Base-by-base conservation (phyloP, 139 green algal species). In the Parachlorella kessleri region DNA sequence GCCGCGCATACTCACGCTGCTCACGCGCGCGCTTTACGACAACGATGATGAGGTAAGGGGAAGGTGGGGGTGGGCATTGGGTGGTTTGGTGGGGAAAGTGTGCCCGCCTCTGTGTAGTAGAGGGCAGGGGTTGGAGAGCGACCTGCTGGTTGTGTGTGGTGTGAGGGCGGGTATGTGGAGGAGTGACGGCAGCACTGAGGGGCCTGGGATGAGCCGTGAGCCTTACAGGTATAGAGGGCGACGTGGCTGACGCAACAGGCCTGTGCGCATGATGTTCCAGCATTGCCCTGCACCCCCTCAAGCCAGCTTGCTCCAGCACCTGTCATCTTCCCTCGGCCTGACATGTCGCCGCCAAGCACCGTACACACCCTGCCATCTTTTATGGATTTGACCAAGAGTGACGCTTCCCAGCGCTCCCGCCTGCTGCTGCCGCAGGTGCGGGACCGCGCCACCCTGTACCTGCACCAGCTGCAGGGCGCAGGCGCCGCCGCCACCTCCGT, bases 381-480 rank as follows among this genome's bases (percentile, higher is more conserved):
- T n/a, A n/a, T n/a, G n/a, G n/a, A n/a, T n/a, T n/a, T n/a, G n/a
- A n/a, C n/a, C n/a, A n/a, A n/a, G n/a, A n/a, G n/a, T n/a, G n/a
- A n/a, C n/a, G n/a, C n/a, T n/a, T n/a, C n/a, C n/a, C n/a, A n/a
- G n/a, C 48, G 48, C 48, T 28, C 48, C 48, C 48, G 14, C 48
- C 48, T 59, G 48, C 14, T 28, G 48, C 48, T 59, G 48, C 14
- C 48, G 5, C 83, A 96, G 91, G 94, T 98, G 67, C 90, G 97
- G n/a, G 97, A 99, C 85, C 86, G 97, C 55, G 97, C 97, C 21
- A 97, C 93, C 48, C 77, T 99, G 63, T 95, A 96, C 86, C 84
- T 99, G 79, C 84, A 93, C 55, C 91, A 98, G 84, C 92, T 99
- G 64, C 73, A 80, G 42, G 90, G 53, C 23, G 72, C 76, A 4